Evolutionary conservation across 768 basidiomycete genomes (phyloP), one percentile per base, ranked within the genome.

Genomic region (Lepiota venenata): DNA sequence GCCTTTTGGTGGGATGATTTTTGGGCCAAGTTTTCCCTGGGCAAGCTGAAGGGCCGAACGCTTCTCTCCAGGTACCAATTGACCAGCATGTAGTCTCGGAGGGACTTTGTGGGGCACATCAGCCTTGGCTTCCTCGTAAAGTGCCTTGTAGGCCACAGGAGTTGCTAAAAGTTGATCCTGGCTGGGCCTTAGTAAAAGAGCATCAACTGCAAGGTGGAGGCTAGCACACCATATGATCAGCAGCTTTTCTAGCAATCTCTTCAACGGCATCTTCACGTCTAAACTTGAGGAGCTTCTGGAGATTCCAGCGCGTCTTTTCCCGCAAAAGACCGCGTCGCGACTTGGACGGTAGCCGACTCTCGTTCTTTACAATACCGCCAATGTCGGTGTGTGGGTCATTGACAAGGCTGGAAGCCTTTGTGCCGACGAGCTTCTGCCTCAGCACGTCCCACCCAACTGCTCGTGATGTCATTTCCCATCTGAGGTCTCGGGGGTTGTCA

Each of bases 401-500:
- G 40, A 85, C 75, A 32, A 86, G 64, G 29, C 71, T 63, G 40
- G 74, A 66, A 14, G 80, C 76, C 16, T 71, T 68, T 41, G 74
- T 66, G 37, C 60, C 69, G 56, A 71, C 74, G 36, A 91, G 66
- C 57, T 75, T 80, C 58, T 80, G 75, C 44, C 78, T 78, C 55
- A 89, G 63, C 35, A 93, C 61, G 63, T 98, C 95, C 76, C 90
- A 84, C 0, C 93, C 97, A 27, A 95, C 79, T 1, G 91, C 83
- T 50, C 91, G 83, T 20, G 96, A 89, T 14, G 91, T 87, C 77
- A 95, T 83, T 67, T 95, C 93, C 66, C 85, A 89, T 56, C 86
- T 84, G 40, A 98, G 73, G 72, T 99, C 97, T 55, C 81, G 76
- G 14, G 93, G 92, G 63, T 90, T 89, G 74, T 98, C 97, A 27